phyloP scores from a whole-genome alignment of 108 stramenopile species.

The Skeletonema grethae region DNA sequence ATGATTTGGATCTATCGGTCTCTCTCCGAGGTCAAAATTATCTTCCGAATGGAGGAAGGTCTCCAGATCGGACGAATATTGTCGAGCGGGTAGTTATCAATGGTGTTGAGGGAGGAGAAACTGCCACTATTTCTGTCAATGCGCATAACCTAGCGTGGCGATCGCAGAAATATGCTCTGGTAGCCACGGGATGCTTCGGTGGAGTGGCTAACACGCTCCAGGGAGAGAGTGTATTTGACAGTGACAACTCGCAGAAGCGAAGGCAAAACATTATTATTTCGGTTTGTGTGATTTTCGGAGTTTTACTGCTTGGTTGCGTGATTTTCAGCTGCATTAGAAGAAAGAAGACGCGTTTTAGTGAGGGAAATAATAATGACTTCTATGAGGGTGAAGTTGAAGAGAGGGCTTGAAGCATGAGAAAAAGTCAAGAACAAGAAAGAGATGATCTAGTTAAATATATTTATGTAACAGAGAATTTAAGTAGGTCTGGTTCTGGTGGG shows the following conservation, averaged over 20 bases:
- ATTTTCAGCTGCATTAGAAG: background rate
- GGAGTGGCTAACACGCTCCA: constrained; percentile 28
- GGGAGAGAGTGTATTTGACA: constrained; percentile 25
- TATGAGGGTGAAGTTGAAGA: background rate
- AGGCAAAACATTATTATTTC: background rate
- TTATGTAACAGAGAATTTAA: no score
- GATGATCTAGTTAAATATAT: no score
- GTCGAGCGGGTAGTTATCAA: constrained; percentile 48
- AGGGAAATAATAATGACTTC: background rate
- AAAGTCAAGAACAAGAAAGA: no score
- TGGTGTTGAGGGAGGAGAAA: constrained; percentile 26
- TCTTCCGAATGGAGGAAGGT: constrained; percentile 50
- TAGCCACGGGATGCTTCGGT: constrained; percentile 46
- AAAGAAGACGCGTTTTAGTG: background rate
- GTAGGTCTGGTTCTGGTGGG: no score
- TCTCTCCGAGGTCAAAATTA: constrained; percentile 34
- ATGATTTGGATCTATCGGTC: constrained; percentile 37
- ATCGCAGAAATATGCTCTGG: constrained; percentile 27
- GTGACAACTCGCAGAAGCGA: constrained; percentile 15
- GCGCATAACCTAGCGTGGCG: constrained; percentile 26
- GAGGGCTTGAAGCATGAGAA: background rate
- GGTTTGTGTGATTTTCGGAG: background rate
- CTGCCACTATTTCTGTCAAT: constrained; percentile 27
- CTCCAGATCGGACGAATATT: constrained; percentile 50
- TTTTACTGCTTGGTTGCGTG: background rate